Percentiles rank a stretch among this genome's conserved stretches.
Evolutionary conservation across 1,139 yeast species (phyloP).

Genomic region (Scheffersomyces insectosa): DNA sequence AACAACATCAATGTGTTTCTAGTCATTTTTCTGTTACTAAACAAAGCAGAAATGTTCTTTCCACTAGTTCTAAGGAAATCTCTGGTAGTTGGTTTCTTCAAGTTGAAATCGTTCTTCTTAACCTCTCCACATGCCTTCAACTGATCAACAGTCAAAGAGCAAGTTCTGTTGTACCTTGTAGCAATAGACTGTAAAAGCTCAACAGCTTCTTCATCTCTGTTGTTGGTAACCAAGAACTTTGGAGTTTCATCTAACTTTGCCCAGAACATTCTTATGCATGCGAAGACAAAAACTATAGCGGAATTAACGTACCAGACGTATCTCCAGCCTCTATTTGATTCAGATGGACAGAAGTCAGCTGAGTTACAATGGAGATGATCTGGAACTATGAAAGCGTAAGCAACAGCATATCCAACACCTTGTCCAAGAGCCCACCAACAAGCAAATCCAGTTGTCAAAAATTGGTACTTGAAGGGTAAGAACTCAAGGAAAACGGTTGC

Average conservation of each 20-base stretch:
- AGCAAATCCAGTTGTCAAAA: slow-evolving; percentile 28
- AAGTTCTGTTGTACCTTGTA: slow-evolving; percentile 20
- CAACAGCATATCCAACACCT: slow-evolving; percentile 24
- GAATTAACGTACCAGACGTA: slow-evolving; percentile 30
- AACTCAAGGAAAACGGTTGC: slow-evolving; percentile 22
- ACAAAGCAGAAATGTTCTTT: slow-evolving; percentile 35
- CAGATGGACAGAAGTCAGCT: slow-evolving; percentile 23
- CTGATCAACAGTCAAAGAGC: slow-evolving; percentile 25
- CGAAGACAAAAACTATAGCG: slow-evolving; percentile 23
- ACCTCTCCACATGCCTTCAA: slow-evolving; percentile 23
- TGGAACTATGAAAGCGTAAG: slow-evolving; percentile 27
- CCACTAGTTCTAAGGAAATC: slow-evolving; percentile 1
- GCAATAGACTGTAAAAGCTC: slow-evolving; percentile 21
- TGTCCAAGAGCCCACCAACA: slow-evolving; percentile 33
- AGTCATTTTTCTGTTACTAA: slow-evolving; percentile 37
- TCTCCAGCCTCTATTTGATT: slow-evolving; percentile 29
- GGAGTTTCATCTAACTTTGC: slow-evolving; percentile 29
- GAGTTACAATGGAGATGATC: slow-evolving; percentile 16
- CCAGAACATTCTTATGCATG: slow-evolving; percentile 19
- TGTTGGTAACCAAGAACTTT: slow-evolving; percentile 26
- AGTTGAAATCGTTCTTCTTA: slow-evolving; percentile 5
- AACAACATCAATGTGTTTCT: slow-evolving; percentile 42
- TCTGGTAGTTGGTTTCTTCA: neutral
- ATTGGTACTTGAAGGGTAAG: slow-evolving; percentile 15
- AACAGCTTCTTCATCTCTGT: slow-evolving; percentile 29